Conservation (phyloP, 2,329 filamentous ascomycete species). For the Geosmithia flava region DNA sequence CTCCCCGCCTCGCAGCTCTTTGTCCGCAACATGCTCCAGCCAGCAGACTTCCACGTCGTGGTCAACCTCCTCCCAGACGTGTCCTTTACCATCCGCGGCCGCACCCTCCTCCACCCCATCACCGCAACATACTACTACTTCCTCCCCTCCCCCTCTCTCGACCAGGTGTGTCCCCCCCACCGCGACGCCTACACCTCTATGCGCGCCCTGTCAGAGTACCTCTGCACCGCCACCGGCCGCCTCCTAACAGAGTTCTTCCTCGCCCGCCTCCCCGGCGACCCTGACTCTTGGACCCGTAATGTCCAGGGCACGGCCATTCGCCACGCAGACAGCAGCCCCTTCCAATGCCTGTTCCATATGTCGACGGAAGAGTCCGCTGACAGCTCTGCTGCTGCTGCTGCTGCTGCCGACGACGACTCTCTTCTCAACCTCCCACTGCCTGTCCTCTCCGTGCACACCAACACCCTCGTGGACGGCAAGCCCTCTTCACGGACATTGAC, state of each 20-base stretch:
- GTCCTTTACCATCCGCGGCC: slow-evolving; percentile 28
- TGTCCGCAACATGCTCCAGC: slow-evolving; percentile 27
- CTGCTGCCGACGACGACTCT: not conserved
- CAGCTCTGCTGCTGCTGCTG: too few species aligned
- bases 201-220: slow-evolving; percentile 30
- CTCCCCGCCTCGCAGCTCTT: slow-evolving; percentile 30
- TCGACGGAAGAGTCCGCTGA: not conserved
- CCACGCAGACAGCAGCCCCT: slow-evolving; percentile 11
- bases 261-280: slow-evolving; percentile 6
- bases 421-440: not conserved
- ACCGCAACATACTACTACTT: slow-evolving; percentile 32
- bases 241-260: slow-evolving; percentile 23
- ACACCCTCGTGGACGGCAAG: not conserved
- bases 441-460: not conserved
- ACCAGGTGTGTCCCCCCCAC: slow-evolving; percentile 27
- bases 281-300: not conserved
- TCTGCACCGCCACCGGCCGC: slow-evolving; percentile 28
- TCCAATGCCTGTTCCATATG: slow-evolving; percentile 17
- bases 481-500: not conserved
- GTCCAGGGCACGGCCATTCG: slow-evolving; percentile 19
- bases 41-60: slow-evolving; percentile 27
- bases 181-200: slow-evolving; percentile 30
- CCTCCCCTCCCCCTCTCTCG: slow-evolving; percentile 20
- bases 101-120: slow-evolving; percentile 28
- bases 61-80: slow-evolving; percentile 30